Percentiles rank a stretch among this genome's conserved stretches.
Evolutionary conservation across 805 yeast genomes (phyloP).

Genomic region (Hanseniaspora clermontiae): DNA sequence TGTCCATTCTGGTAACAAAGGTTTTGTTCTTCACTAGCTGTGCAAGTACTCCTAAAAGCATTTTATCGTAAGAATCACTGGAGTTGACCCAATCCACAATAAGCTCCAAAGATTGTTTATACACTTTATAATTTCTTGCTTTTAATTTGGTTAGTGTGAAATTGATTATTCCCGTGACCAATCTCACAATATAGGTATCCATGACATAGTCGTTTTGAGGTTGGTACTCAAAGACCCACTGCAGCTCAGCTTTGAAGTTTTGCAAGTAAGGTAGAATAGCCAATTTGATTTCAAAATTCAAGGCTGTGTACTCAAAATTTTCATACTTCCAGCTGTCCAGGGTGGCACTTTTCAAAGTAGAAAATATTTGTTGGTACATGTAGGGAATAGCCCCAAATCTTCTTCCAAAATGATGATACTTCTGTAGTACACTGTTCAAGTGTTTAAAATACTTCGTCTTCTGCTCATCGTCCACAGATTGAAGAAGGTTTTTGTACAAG

Average conservation of each 20-base stretch:
- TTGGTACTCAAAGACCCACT: background rate
- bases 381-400: slow-evolving; percentile 11
- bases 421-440: background rate
- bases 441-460: background rate
- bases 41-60: background rate
- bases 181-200: slow-evolving; percentile 12
- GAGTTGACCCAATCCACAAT: background rate
- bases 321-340: background rate
- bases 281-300: slow-evolving; percentile 10
- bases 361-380: slow-evolving; percentile 8
- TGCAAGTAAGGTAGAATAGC: slow-evolving; percentile 1
- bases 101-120: background rate
- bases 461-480: background rate
- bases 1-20: background rate
- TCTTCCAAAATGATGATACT: slow-evolving; percentile 12
- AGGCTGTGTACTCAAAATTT: background rate
- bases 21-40: slow-evolving; percentile 5
- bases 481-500: background rate
- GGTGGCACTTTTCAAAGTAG: background rate
- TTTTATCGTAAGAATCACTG: background rate
- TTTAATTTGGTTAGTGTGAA: background rate
- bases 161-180: slow-evolving; percentile 5
- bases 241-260: background rate
- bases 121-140: background rate
- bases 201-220: slow-evolving; percentile 4